Evolutionary conservation across 257 asterid species (phyloP).

Genomic region (Pogostemon cablin): DNA sequence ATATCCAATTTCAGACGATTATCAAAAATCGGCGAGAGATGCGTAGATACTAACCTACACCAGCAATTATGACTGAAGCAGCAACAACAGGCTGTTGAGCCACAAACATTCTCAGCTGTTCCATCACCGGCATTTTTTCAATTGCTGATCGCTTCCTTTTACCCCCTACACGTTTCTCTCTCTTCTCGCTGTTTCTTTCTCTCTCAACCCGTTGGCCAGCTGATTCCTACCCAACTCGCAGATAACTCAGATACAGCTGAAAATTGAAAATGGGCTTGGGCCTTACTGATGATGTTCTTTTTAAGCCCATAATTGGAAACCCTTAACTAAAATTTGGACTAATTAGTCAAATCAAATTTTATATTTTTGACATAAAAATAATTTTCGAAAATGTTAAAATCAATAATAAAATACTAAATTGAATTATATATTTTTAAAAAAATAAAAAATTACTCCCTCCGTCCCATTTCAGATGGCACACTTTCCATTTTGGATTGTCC

Average conservation of each 20-base stretch:
- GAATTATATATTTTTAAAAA: too few relatives aligned
- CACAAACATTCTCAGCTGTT: constrained; percentile 69
- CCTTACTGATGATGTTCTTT: neutral
- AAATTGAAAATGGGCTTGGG: neutral
- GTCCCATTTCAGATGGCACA: too few relatives aligned
- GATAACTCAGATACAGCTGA: neutral
- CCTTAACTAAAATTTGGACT: neutral
- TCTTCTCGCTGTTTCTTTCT: constrained; percentile 4
- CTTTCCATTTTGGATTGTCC: too few relatives aligned
- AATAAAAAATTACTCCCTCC: too few relatives aligned
- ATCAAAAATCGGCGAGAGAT: constrained; percentile 2
- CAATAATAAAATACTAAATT: too few relatives aligned
- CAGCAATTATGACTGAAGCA: constrained; percentile 87
- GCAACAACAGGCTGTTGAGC: constrained; percentile 88
- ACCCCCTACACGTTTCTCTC: neutral
- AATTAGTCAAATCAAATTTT: too few relatives aligned
- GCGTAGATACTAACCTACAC: constrained; percentile 56
- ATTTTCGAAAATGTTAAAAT: too few relatives aligned
- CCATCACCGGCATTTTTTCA: constrained; percentile 72
- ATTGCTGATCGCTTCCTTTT: neutral
- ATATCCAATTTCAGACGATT: neutral
- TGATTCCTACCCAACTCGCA: neutral
- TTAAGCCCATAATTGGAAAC: neutral
- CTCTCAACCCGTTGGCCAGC: neutral
- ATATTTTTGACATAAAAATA: too few relatives aligned